Evolutionary conservation across 305 asterid species (phyloP).

Genomic region (Caryopteris hybrid): DNA sequence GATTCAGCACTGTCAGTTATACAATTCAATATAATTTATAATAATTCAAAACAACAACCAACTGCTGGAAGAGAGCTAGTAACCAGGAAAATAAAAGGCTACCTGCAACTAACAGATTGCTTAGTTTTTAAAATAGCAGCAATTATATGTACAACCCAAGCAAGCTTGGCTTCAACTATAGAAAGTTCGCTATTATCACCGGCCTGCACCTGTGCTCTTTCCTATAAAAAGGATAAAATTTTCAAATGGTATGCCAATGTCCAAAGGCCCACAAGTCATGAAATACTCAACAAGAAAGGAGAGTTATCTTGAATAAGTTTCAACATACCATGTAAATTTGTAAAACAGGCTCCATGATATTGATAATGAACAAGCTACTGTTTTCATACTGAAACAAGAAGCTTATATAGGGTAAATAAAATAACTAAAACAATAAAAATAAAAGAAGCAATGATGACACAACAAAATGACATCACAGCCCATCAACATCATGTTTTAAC

Average conservation of each 20-base stretch:
- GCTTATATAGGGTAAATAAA: constrained; percentile 11
- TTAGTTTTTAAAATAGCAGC: constrained; percentile 80
- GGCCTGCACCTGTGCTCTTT: constrained; percentile 67
- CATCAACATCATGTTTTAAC: constrained; percentile 28
- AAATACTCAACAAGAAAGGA: constrained; percentile 4
- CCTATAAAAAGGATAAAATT: constrained; percentile 36
- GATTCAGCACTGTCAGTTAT: constrained; percentile 64
- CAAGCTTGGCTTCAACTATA: constrained; percentile 80
- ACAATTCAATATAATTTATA: constrained; percentile 16
- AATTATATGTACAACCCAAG: constrained; percentile 94
- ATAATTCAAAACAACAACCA: not conserved
- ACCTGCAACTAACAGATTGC: constrained; percentile 90
- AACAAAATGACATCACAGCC: constrained; percentile 6
- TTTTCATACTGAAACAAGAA: constrained; percentile 81
- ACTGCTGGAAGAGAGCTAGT: constrained; percentile 11
- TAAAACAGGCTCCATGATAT: constrained; percentile 80
- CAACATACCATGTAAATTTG: constrained; percentile 80
- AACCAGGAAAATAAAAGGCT: constrained; percentile 4
- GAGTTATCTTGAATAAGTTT: constrained; percentile 4
- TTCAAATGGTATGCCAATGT: constrained; percentile 2
- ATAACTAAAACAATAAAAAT: constrained; percentile 1
- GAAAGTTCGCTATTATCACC: constrained; percentile 68
- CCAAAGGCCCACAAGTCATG: not conserved
- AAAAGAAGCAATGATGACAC: not conserved
- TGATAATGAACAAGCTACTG: constrained; percentile 88